These are phyloP conservation scores for Ogataea glucozyma DNA, from an alignment of 805 yeast genomes.

Conservation along the genomic window DNA sequence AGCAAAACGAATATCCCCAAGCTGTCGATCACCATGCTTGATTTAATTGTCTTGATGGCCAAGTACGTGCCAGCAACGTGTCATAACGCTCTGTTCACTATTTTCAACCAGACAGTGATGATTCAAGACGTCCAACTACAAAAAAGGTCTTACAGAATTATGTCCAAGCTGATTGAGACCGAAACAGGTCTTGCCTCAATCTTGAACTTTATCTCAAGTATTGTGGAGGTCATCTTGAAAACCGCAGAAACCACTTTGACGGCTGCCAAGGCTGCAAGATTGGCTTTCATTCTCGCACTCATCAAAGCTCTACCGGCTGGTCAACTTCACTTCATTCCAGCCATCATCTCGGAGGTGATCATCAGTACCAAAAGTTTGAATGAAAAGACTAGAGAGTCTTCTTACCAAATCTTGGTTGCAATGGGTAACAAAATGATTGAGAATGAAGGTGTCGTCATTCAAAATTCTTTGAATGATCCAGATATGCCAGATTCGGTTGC, in stretches of 20 bases:
- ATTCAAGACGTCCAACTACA: conserved; percentile 69
- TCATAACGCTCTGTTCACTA: conserved; percentile 73
- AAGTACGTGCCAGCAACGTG: conserved; percentile 74
- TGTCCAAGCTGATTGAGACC: conserved; percentile 69
- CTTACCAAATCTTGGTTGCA: conserved; percentile 71
- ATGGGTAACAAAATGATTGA: conserved; percentile 79
- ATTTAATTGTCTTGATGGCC: conserved; percentile 82
- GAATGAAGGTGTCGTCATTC: conserved; percentile 59
- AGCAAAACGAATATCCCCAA: conserved; percentile 44
- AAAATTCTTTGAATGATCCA: conserved; percentile 60
- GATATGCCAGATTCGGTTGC: conserved; percentile 67
- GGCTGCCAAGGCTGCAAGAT: conserved; percentile 80
- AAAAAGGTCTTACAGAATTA: conserved; percentile 83
- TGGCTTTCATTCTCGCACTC: conserved; percentile 63
- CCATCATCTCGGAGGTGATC: conserved; percentile 82
- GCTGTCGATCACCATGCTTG: conserved; percentile 84
- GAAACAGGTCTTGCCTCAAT: conserved; percentile 62
- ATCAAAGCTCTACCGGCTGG: conserved; percentile 61
- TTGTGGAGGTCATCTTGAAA: conserved; percentile 59
- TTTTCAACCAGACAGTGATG: conserved; percentile 68
- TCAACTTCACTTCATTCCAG: conserved; percentile 76
- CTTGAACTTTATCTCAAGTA: conserved; percentile 50
- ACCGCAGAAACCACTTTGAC: conserved; percentile 59
- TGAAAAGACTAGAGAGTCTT: conserved; percentile 83
- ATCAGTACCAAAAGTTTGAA: conserved; percentile 89